Evolutionary conservation across 495 filamentous ascomycete species (phyloP).

Genomic region (Aspergillus haitiensis): DNA sequence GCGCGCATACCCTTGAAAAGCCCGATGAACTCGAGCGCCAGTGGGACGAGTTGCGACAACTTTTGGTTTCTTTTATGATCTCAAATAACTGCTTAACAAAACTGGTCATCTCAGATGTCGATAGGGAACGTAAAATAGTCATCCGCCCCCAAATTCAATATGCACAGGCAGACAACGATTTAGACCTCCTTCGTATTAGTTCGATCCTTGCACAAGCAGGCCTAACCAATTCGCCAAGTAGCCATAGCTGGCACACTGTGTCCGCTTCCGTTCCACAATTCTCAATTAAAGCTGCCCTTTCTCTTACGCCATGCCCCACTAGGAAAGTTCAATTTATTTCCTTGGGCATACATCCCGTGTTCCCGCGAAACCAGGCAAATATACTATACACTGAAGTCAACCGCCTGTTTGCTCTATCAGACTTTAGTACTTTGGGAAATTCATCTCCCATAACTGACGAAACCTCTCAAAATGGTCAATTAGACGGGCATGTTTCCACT

Average conservation of each 20-base stretch:
- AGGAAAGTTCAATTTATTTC: conserved; percentile 79
- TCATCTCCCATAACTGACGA: not conserved
- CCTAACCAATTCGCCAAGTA: conserved; percentile 52
- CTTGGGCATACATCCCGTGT: conserved; percentile 63
- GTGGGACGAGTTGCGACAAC: conserved; percentile 65
- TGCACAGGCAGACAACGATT: not conserved
- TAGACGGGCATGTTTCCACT: conserved; percentile 25
- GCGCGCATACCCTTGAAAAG: conserved; percentile 50
- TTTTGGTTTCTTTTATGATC: conserved; percentile 63
- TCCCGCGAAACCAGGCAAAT: conserved; percentile 54
- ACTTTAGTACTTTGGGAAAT: conserved; percentile 65
- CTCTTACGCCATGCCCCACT: conserved; percentile 64
- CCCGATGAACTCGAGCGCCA: conserved; percentile 62
- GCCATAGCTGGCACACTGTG: conserved; percentile 64
- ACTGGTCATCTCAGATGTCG: conserved; percentile 35
- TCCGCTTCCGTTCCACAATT: conserved; percentile 62
- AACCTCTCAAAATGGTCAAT: not conserved
- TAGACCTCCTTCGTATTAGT: conserved; percentile 41
- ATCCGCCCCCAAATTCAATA: conserved; percentile 27
- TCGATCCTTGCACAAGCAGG: conserved; percentile 65
- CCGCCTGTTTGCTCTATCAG: conserved; percentile 69
- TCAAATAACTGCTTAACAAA: conserved; percentile 47
- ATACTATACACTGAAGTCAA: conserved; percentile 80
- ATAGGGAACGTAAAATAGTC: conserved; percentile 31
- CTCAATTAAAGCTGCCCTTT: conserved; percentile 67